Evolutionary conservation across 2,329 filamentous ascomycete genomes (phyloP).

Genomic region (Aspergillus ochraceoroseus): DNA sequence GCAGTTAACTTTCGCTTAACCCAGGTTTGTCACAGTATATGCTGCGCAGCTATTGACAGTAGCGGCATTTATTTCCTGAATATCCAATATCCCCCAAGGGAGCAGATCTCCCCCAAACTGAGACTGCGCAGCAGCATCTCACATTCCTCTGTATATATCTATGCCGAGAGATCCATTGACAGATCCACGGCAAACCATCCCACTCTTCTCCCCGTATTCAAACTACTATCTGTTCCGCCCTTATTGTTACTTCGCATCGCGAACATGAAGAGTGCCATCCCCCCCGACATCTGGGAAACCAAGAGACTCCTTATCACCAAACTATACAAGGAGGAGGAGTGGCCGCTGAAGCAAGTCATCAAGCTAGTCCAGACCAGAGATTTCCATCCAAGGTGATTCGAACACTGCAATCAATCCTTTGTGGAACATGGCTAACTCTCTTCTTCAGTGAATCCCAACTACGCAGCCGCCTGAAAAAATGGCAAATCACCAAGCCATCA

Average conservation of each 20-base stretch:
- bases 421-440: not conserved
- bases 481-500: slow-evolving; percentile 14
- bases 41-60: no score
- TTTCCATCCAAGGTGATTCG: slow-evolving; percentile 8
- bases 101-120: no score
- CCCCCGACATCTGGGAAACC: slow-evolving; percentile 13
- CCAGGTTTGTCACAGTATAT: no score
- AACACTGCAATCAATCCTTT: not conserved
- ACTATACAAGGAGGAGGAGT: slow-evolving; percentile 14
- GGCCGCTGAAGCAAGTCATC: slow-evolving; percentile 14
- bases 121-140: no score
- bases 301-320: slow-evolving; percentile 12
- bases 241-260: not conserved
- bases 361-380: slow-evolving; percentile 12
- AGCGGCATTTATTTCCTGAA: no score
- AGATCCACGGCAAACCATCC: no score
- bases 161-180: no score
- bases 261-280: slow-evolving; percentile 12
- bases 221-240: not conserved
- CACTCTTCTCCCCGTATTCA: no score
- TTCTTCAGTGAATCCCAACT: slow-evolving; percentile 6
- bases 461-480: slow-evolving; percentile 13
- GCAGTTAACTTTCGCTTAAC: no score
- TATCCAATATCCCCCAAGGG: no score
- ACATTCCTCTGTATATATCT: no score